These are phyloP conservation scores for Pleurotus giganteus DNA, from an alignment of 768 basidiomycete genomes.

Conservation along the genomic window DNA sequence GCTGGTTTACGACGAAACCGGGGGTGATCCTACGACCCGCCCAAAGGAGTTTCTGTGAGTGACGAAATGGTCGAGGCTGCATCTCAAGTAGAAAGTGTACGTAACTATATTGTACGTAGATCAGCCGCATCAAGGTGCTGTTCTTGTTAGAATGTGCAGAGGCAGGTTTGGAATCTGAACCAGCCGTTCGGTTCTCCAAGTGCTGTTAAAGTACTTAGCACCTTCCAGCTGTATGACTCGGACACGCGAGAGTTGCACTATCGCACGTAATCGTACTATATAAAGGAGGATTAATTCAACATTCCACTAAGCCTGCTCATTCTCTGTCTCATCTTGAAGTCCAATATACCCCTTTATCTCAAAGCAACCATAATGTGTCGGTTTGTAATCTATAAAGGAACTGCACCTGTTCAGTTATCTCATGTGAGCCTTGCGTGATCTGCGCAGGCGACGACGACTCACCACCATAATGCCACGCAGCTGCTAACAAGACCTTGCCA, in stretches of 20 bases:
- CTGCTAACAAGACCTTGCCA: constrained; percentile 93
- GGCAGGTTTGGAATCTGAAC: too few species aligned
- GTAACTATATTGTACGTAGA: too few species aligned
- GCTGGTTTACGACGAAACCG: constrained; percentile 78
- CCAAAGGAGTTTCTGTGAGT: constrained; percentile 74
- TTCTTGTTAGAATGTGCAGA: too few species aligned
- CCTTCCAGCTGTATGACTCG: neutral
- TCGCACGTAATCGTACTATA: constrained; percentile 9
- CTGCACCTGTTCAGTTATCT: constrained; percentile 86
- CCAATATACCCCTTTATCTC: neutral
- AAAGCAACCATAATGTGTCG: constrained; percentile 65
- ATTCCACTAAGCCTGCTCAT: neutral
- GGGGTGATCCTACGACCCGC: constrained; percentile 73
- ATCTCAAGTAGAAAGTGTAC: too few species aligned
- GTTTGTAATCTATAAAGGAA: constrained; percentile 94
- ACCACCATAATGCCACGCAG: constrained; percentile 30
- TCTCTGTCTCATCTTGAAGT: neutral
- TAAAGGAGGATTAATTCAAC: constrained; percentile 5
- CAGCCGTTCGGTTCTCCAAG: too few species aligned
- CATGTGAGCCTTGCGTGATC: constrained; percentile 46
- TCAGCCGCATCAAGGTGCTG: too few species aligned
- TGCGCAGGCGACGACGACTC: constrained; percentile 2
- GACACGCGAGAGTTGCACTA: constrained; percentile 2
- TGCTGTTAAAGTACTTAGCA: neutral
- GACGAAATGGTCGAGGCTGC: neutral